Evolutionary conservation across 257 asterid species (phyloP).

Genomic region (Lithospermum erythrorhizon): DNA sequence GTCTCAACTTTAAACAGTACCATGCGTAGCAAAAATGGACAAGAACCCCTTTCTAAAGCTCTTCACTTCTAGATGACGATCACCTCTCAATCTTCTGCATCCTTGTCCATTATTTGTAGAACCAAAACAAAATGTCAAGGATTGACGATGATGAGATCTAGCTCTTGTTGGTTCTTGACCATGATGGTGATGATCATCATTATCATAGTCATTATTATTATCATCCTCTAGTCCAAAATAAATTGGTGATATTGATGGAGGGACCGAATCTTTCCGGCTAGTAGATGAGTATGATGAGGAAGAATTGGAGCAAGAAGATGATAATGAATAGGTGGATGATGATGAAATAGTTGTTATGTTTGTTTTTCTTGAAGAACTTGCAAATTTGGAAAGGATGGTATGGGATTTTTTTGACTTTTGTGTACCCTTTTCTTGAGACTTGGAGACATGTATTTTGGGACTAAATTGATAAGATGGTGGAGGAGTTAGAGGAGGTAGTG

Average conservation of each 20-base stretch:
- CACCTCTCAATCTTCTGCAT: background rate
- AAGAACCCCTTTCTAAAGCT: background rate
- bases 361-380: background rate
- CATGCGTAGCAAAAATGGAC: background rate
- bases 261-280: background rate
- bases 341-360: background rate
- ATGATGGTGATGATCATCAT: too few relatives aligned
- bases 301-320: background rate
- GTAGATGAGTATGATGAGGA: background rate
- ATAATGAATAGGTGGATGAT: background rate
- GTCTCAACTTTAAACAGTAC: conserved; percentile 1
- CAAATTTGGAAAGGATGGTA: background rate
- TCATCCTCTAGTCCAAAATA: conserved; percentile 2
- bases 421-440: background rate
- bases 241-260: conserved; percentile 1
- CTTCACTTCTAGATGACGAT: background rate
- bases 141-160: background rate
- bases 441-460: background rate
- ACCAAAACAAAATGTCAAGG: background rate
- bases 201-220: background rate
- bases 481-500: conserved; percentile 3
- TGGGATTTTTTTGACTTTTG: background rate
- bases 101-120: background rate
- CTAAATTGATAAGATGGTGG: conserved; percentile 1
- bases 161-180: background rate